Evolutionary conservation across 2,329 filamentous ascomycete species (phyloP), one percentile per base, ranked within the genome.

Genomic region (Metarhizium album): DNA sequence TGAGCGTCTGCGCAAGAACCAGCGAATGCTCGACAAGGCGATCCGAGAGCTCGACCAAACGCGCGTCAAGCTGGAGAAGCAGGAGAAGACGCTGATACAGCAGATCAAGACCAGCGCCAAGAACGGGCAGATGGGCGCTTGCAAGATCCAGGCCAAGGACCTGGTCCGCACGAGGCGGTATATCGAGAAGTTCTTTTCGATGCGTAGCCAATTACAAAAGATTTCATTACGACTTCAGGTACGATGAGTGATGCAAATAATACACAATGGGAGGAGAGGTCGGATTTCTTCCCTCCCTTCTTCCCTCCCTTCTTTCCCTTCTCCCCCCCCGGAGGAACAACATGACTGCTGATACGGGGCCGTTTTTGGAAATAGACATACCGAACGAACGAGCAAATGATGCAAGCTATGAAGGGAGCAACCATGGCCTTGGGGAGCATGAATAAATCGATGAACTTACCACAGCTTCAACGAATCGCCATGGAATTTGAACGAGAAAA

Each of bases 401-500:
- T 96, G 90, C 89, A 95, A 69, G 93, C 90, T 8, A 97, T 98
- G 93, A 98, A 96, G 70, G 93, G 93, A 33, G 93, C 93, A 4
- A 97, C 93, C 1, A 83, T 85, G 69, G 84, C 95, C 2, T 75
- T 98, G 7, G 90, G 90, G 50, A 94, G 87, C 72, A 98, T 98
- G 93, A 98, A 98, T 69, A 80, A 87, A 57, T 88, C 88, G 56
- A 97, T 97, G 90, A 97, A 98, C 65, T 81, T 98, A 2, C 93
- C 93, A 0, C 90, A 90, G 18, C 75, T 98, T 33, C 91, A 97
- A 67, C 83, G 91, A 52, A 98, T 98, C 64, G 91, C 93, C 20
- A 95, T 96, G 90, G 93, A 98, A 64, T 98, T 98, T 62, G 93
- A 98, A 71, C 85, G 88, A 62, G 93, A 98, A 70, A 98, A 97